Percentiles rank a stretch among this genome's conserved stretches.
phyloP scores from a whole-genome alignment of 2,329 filamentous ascomycete genomes.

The Cryphonectria japonica region DNA sequence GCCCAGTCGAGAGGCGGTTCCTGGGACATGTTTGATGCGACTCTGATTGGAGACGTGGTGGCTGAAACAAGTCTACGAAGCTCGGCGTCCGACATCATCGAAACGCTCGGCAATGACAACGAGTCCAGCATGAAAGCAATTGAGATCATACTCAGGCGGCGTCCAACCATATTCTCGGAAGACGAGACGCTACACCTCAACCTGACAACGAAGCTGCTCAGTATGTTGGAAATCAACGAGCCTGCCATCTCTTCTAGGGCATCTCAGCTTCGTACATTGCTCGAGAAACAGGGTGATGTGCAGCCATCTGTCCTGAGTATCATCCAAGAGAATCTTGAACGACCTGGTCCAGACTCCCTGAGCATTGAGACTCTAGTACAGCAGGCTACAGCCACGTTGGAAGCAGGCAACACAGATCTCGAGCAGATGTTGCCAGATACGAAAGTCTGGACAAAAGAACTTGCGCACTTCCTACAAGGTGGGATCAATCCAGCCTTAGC shows the following conservation, averaged over 20 bases:
- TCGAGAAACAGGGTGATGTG: slow-evolving; percentile 49
- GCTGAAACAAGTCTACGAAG: slow-evolving; percentile 39
- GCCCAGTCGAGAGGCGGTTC: slow-evolving; percentile 39
- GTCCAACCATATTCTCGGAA: slow-evolving; percentile 48
- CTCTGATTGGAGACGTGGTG: slow-evolving; percentile 48
- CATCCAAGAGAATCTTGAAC: slow-evolving; percentile 59
- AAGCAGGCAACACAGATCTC: slow-evolving; percentile 38
- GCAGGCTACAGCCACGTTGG: slow-evolving; percentile 48
- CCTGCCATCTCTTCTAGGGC: slow-evolving; percentile 45
- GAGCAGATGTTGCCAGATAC: slow-evolving; percentile 65
- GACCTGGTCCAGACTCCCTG: slow-evolving; percentile 52
- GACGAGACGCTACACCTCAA: slow-evolving; percentile 52
- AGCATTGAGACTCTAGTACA: slow-evolving; percentile 57
- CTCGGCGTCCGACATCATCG: slow-evolving; percentile 37
- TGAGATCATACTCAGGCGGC: slow-evolving; percentile 51
- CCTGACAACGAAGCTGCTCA: slow-evolving; percentile 57
- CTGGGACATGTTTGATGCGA: slow-evolving; percentile 54
- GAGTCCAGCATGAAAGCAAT: slow-evolving; percentile 48
- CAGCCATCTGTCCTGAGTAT: slow-evolving; percentile 53
- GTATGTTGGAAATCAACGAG: slow-evolving; percentile 55
- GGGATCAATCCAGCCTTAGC: slow-evolving; percentile 67
- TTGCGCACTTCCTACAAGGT: slow-evolving; percentile 58
- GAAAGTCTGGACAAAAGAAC: slow-evolving; percentile 66
- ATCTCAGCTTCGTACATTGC: slow-evolving; percentile 46
- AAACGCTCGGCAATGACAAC: slow-evolving; percentile 30